Evolutionary conservation across 805 yeast species (phyloP).

Genomic region (Starmera quercuum): DNA sequence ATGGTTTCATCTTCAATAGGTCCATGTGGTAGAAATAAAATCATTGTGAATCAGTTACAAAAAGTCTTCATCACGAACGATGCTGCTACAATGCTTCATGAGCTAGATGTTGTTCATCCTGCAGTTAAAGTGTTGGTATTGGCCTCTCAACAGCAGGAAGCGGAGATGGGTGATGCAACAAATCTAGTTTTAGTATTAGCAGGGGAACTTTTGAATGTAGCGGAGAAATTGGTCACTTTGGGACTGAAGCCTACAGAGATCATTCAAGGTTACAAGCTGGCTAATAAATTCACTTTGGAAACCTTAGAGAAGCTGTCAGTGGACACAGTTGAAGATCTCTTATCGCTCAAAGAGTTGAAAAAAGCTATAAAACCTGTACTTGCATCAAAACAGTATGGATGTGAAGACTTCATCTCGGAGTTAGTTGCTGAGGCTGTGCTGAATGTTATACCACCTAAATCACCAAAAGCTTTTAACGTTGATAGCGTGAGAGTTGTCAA

Average conservation of each 20-base stretch:
- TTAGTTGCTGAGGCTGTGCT: slow-evolving; percentile 83
- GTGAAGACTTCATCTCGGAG: slow-evolving; percentile 67
- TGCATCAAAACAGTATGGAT: slow-evolving; percentile 89
- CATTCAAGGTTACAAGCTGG: slow-evolving; percentile 85
- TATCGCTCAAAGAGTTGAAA: slow-evolving; percentile 44
- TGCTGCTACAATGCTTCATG: slow-evolving; percentile 95
- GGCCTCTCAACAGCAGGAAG: slow-evolving; percentile 96
- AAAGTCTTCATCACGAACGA: slow-evolving; percentile 89
- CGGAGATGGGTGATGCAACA: slow-evolving; percentile 95
- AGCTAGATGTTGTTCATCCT: slow-evolving; percentile 92
- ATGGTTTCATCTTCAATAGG: slow-evolving; percentile 95
- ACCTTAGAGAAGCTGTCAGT: slow-evolving; percentile 61
- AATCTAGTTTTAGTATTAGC: slow-evolving; percentile 88
- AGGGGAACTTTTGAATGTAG: slow-evolving; percentile 81
- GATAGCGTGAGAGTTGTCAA: slow-evolving; percentile 94
- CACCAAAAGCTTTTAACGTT: slow-evolving; percentile 66
- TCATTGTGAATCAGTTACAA: slow-evolving; percentile 82
- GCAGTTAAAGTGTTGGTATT: slow-evolving; percentile 92
- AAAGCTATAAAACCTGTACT: slow-evolving; percentile 82
- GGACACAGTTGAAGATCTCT: slow-evolving; percentile 51
- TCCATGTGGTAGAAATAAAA: slow-evolving; percentile 95
- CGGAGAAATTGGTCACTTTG: slow-evolving; percentile 74
- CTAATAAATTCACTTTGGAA: slow-evolving; percentile 65
- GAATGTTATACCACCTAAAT: slow-evolving; percentile 63
- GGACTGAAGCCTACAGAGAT: slow-evolving; percentile 92